Evolutionary conservation across 2,329 filamentous ascomycete genomes (phyloP).

Genomic region (Didymella pomorum): DNA sequence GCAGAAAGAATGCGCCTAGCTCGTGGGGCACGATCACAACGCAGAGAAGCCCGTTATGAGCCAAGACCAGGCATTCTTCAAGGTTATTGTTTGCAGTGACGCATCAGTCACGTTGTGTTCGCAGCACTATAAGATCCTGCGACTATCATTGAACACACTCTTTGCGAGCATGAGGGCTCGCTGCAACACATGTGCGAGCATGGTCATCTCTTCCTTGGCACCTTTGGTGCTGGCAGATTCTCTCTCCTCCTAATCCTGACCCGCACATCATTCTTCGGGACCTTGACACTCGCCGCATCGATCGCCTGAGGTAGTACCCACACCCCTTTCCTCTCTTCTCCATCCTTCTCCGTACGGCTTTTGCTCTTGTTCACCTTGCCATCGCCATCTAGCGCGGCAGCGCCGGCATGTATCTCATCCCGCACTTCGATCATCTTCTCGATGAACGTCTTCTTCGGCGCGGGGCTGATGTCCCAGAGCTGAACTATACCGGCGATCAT

Average conservation of each 20-base stretch:
- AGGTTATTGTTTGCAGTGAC: neutral
- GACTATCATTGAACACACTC: neutral
- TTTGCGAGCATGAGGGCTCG: neutral
- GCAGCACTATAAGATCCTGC: neutral
- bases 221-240: constrained; percentile 17
- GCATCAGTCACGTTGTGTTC: neutral
- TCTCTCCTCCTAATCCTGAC: constrained; percentile 60
- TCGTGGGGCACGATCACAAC: neutral
- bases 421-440: constrained; percentile 46
- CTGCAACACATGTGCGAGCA: neutral
- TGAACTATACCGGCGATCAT: constrained; percentile 46
- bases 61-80: neutral
- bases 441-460: constrained; percentile 44
- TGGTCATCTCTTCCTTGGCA: constrained; percentile 15
- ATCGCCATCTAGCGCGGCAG: constrained; percentile 28
- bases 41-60: neutral
- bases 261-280: constrained; percentile 61
- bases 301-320: constrained; percentile 62
- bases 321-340: constrained; percentile 36
- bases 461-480: constrained; percentile 46
- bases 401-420: constrained; percentile 41
- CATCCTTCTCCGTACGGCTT: constrained; percentile 13
- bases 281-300: constrained; percentile 58
- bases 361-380: constrained; percentile 15
- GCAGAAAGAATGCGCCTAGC: neutral